Evolutionary conservation across 805 yeast genomes (phyloP).

Genomic region (Myxozyma vanderwaltii): DNA sequence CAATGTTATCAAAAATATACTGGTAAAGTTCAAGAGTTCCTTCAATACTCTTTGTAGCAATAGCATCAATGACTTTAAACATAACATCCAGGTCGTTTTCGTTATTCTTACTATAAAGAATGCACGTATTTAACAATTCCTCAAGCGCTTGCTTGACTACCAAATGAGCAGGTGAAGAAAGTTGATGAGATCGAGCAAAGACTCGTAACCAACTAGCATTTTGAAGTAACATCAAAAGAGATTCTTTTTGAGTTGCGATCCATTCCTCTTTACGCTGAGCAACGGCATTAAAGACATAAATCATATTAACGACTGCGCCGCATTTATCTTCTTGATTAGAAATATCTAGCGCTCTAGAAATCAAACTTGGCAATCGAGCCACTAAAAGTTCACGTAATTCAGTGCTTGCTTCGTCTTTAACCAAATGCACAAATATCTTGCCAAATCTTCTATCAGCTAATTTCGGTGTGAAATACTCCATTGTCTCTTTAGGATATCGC

Average conservation of each 20-base stretch:
- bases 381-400: conserved; percentile 61
- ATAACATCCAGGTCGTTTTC: conserved; percentile 45
- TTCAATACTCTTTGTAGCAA: conserved; percentile 52
- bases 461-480: conserved; percentile 67
- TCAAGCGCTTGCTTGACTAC: conserved; percentile 70
- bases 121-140: conserved; percentile 57
- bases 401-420: conserved; percentile 55
- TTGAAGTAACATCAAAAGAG: conserved; percentile 34
- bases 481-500: conserved; percentile 75
- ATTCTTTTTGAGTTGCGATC: conserved; percentile 55
- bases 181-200: conserved; percentile 50
- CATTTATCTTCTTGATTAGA: conserved; percentile 56
- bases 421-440: conserved; percentile 66
- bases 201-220: conserved; percentile 44
- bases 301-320: conserved; percentile 61
- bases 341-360: conserved; percentile 53
- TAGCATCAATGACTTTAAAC: conserved; percentile 48
- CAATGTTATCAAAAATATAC: conserved; percentile 59
- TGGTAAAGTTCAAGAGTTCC: conserved; percentile 55
- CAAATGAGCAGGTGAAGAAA: conserved; percentile 64
- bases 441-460: conserved; percentile 68
- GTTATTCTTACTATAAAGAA: conserved; percentile 44
- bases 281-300: conserved; percentile 64
- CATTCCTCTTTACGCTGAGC: conserved; percentile 54
- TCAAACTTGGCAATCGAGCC: conserved; percentile 53